These are phyloP conservation scores for Amniculicola lignicola DNA, from an alignment of 495 filamentous ascomycete species.

Conservation along the genomic window DNA sequence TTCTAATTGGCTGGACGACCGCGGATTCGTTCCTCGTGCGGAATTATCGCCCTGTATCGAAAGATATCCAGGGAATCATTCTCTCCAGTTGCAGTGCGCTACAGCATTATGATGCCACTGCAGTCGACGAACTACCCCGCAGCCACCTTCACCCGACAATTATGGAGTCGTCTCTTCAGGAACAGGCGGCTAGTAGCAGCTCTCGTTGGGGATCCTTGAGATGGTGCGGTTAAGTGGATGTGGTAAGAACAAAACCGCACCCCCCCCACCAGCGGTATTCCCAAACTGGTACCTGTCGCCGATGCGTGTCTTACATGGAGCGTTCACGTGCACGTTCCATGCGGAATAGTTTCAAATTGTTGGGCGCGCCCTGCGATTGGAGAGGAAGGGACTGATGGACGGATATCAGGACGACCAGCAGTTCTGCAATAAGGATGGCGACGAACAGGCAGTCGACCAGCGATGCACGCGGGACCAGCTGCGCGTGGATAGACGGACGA, in stretches of 20 bases:
- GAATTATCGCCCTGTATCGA: no score
- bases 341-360: slow-evolving; percentile 13
- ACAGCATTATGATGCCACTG: no score
- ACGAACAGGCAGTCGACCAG: no score
- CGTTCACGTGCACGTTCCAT: slow-evolving; percentile 18
- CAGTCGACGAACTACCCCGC: slow-evolving; percentile 11
- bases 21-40: no score
- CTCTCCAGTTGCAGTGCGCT: no score
- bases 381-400: not conserved
- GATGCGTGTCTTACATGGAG: slow-evolving; percentile 21
- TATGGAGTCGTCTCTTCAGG: slow-evolving; percentile 2
- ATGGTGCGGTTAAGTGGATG: not conserved
- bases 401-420: no score
- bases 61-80: no score
- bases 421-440: no score
- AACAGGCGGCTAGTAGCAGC: slow-evolving; percentile 6
- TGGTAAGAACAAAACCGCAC: not conserved
- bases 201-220: not conserved
- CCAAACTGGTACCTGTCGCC: slow-evolving; percentile 11
- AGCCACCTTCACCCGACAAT: not conserved
- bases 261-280: not conserved
- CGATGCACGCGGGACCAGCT: no score
- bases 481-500: no score
- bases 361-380: slow-evolving; percentile 8
- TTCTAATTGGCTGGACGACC: no score